phyloP scores from a whole-genome alignment of 345 rosid genomes.

The Eucalyptus marginata region DNA sequence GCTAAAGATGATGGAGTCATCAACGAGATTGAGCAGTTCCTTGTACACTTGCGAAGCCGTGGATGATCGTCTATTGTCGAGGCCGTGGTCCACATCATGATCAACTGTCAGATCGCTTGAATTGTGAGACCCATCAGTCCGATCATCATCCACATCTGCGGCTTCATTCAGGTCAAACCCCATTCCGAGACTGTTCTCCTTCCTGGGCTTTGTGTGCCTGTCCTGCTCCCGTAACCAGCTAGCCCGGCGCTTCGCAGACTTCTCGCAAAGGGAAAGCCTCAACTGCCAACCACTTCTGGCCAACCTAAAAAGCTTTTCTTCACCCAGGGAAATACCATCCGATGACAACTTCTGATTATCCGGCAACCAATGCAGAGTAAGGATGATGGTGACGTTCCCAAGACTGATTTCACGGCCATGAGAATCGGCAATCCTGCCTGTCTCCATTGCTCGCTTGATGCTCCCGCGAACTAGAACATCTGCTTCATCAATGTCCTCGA shows the following conservation, averaged over 20 bases:
- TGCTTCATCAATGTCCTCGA: constrained; percentile 86
- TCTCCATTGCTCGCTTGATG: constrained; percentile 81
- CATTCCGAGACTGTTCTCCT: constrained; percentile 20
- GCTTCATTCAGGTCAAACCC: constrained; percentile 81
- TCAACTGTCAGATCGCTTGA: constrained; percentile 86
- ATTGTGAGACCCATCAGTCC: constrained; percentile 64
- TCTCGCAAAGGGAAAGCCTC: constrained; percentile 46
- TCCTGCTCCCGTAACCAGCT: constrained; percentile 47
- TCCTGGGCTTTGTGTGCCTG: constrained; percentile 47
- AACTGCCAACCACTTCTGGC: constrained; percentile 63
- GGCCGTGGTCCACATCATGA: constrained; percentile 55
- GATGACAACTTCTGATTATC: constrained; percentile 21
- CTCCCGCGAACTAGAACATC: constrained; percentile 57
- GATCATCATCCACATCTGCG: constrained; percentile 48
- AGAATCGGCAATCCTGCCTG: constrained; percentile 83
- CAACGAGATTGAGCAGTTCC: constrained; percentile 48
- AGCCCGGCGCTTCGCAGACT: constrained; percentile 61
- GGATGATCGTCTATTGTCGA: constrained; percentile 31
- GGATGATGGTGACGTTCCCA: constrained; percentile 76
- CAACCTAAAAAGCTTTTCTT: constrained; percentile 44
- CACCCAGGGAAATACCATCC: constrained; percentile 27
- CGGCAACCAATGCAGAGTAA: constrained; percentile 51
- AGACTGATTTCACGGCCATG: constrained; percentile 92
- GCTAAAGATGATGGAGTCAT: constrained; percentile 52
- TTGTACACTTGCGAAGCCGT: constrained; percentile 15